phyloP scores from a whole-genome alignment of 768 basidiomycete genomes.

The Nevesoporus exiguus region DNA sequence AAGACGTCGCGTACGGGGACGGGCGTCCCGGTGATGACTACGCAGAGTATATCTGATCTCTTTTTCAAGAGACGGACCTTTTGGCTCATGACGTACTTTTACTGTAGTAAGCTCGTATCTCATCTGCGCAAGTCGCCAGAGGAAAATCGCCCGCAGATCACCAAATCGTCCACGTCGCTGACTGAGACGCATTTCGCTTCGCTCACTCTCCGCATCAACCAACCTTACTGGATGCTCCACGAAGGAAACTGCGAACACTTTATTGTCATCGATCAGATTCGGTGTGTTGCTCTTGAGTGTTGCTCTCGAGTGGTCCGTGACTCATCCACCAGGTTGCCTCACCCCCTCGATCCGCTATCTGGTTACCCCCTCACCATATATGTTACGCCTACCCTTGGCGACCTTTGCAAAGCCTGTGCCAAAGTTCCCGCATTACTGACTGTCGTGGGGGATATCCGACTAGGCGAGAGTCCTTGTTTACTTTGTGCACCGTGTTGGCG shows the following conservation, averaged over 20 bases:
- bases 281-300: conserved; percentile 37
- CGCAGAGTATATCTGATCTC: conserved; percentile 42
- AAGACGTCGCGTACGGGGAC: conserved; percentile 57
- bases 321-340: conserved; percentile 45
- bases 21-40: conserved; percentile 49
- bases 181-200: conserved; percentile 48
- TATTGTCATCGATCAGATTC: conserved; percentile 66
- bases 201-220: conserved; percentile 58
- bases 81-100: neutral
- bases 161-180: conserved; percentile 42
- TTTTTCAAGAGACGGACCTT: neutral
- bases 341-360: conserved; percentile 50
- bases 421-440: conserved; percentile 70
- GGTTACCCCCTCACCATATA: conserved; percentile 71
- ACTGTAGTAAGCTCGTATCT: conserved; percentile 44
- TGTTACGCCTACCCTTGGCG: conserved; percentile 56
- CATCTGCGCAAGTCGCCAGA: conserved; percentile 34
- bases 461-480: conserved; percentile 76
- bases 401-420: conserved; percentile 64
- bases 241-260: conserved; percentile 82
- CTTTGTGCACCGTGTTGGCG: conserved; percentile 75
- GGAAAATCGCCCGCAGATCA: conserved; percentile 31
- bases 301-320: conserved; percentile 3
- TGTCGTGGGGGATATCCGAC: conserved; percentile 64
- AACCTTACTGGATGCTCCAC: conserved; percentile 83